Base-by-base conservation (phyloP, 202 grass and related monocot genomes). In the Digitaria exilis region DNA sequence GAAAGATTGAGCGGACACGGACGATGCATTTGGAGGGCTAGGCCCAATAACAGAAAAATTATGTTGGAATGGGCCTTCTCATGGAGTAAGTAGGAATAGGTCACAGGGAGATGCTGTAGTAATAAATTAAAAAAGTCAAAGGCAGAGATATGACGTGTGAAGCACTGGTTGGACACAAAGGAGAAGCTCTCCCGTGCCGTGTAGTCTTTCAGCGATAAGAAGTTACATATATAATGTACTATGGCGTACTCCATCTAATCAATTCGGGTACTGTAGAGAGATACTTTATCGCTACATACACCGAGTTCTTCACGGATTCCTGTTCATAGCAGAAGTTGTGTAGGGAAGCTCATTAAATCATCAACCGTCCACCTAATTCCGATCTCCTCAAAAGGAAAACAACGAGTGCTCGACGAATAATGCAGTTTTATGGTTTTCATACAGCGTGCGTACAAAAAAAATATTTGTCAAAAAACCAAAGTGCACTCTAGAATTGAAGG, bases 241-340 rank as follows among this genome's bases (percentile, higher is more conserved):
- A n/a, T 19, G 14, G 21, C 16, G 2, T 48, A 26, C n/a, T n/a
- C n/a, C 41, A 10, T 48, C 14, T 41, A 71, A 78, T 71, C 65
- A 71, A 26, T 61, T 21, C 37, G 14, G 78, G 21, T 14, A 10
- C 44, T 62, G 56, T 69, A 68, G 35, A 26, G 28, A 55, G 13
- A 74, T 26, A n/a, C 49, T 16, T 43, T 81, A 81, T 45, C 5
- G 16, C 7, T 22, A 17, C 29, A 18, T 42, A n/a, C n/a, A n/a
- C n/a, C 30, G 65, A 65, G 18, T 19, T 73, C 26, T 75, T 74
- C 46, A 80, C 45, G 13, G 46, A 6, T 48, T 35, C 61, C 46
- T 73, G 57, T 65, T 55, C 55, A 43, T 26, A 34, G 73, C 68
- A 65, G 64, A 41, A 84, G 76, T 80, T 86, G 12, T 44, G 48